Percentiles rank a stretch among this genome's conserved stretches.
Conservation (phyloP, 495 filamentous ascomycete genomes). For the Penicillium ucsense region DNA sequence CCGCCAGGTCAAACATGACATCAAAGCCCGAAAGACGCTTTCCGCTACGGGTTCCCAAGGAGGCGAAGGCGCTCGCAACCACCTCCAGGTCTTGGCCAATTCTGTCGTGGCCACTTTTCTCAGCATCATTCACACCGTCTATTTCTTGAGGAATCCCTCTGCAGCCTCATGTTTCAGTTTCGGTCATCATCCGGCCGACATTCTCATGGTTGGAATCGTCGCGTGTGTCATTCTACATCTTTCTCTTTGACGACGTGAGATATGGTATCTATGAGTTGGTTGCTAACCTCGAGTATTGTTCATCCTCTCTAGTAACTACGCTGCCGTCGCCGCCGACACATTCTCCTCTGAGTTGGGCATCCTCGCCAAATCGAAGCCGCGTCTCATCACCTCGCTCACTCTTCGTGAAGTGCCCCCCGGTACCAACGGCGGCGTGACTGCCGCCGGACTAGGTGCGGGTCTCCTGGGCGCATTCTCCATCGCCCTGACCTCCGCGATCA, state of each 20-base stretch:
- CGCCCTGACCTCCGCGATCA: conserved; percentile 50
- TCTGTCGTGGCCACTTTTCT: conserved; percentile 68
- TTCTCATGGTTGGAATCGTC: conserved; percentile 49
- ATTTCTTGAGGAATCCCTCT: conserved; percentile 30
- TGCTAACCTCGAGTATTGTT: neutral
- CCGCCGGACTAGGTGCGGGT: conserved; percentile 62
- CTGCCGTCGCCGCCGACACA: conserved; percentile 83
- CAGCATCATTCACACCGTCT: conserved; percentile 58
- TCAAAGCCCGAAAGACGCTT: conserved; percentile 74
- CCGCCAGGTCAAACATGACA: conserved; percentile 66
- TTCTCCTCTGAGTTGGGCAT: conserved; percentile 95
- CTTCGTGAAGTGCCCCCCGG: conserved; percentile 71
- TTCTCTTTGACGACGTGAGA: no score
- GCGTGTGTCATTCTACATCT: conserved; percentile 25
- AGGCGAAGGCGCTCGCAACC: conserved; percentile 71
- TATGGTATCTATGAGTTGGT: no score
- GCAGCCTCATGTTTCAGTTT: conserved; percentile 26
- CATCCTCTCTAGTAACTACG: conserved; percentile 55
- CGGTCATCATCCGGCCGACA: conserved; percentile 29
- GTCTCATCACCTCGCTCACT: conserved; percentile 76
- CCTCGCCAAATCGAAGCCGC: conserved; percentile 60
- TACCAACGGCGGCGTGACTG: conserved; percentile 86
- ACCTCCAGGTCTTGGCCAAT: conserved; percentile 88
- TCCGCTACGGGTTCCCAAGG: conserved; percentile 60
- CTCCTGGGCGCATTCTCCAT: conserved; percentile 65